Base-by-base conservation (phyloP, 495 filamentous ascomycete species). In the Cairneyella variabilis region DNA sequence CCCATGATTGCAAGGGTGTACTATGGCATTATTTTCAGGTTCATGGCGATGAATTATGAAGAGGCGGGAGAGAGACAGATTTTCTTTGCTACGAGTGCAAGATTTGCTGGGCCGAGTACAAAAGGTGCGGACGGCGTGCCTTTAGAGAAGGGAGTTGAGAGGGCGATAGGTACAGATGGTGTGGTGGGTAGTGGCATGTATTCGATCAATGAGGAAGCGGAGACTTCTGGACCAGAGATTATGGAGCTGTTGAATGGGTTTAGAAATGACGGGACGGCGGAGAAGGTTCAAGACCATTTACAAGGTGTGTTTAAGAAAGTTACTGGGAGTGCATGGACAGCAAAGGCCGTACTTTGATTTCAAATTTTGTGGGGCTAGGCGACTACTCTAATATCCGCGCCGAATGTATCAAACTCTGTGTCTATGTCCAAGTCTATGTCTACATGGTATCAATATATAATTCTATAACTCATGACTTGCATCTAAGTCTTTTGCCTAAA, bases 21-120 rank as follows among this genome's bases (percentile, higher is more conserved):
- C 10, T 37, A 8, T 3, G 20, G 37, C 16, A n/a, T 30, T 18
- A 18, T 11, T 73, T 18, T 47, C 70, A 1, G 63, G 62, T 30
- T 65, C 55, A 48, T 47, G 62, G n/a, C n/a, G n/a, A n/a, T 71
- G 20, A 60, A 70, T 0, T 27, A 54, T 1, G 58, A 64, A 7
- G 80, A 83, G 64, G 68, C 68, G 39, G 82, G 79, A 0, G 74
- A 83, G 61, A 58, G 80, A 23, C 77, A 83, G 57, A 26, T 82
- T 36, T 84, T 72, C 51, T 53, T 79, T 6, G 69, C 75, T 3
- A 84, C 80, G 7, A 77, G 71, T 46, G 71, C 68, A n/a, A 63
- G 62, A 26, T 84, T 76, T 61, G 70, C 76, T 9, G 53, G n/a
- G n/a, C n/a, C 76, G 38, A 12, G n/a, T 7, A 42, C 34, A 32